These are phyloP conservation scores for Drechslerella coelobrocha DNA, from an alignment of 2,329 filamentous ascomycete genomes.

Conservation along the genomic window DNA sequence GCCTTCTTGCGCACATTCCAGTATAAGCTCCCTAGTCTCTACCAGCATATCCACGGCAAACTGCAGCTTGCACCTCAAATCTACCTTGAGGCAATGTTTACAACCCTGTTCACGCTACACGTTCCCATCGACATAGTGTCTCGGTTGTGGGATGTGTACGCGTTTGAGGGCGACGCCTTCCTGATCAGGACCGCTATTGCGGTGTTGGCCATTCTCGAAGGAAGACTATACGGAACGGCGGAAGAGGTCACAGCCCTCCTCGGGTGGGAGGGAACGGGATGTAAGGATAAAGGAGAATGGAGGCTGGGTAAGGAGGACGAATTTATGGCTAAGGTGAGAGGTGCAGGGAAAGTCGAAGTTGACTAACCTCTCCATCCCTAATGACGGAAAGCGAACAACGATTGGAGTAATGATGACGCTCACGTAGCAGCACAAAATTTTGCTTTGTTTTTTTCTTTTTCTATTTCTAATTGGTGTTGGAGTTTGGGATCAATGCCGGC, in stretches of 20 bases:
- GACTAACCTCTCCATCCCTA: slow-evolving; percentile 7
- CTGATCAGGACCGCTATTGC: slow-evolving; percentile 75
- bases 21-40: slow-evolving; percentile 69
- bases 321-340: slow-evolving; percentile 56
- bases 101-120: slow-evolving; percentile 68
- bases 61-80: slow-evolving; percentile 62
- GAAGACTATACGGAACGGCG: slow-evolving; percentile 61
- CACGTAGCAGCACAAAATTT: slow-evolving; percentile 14
- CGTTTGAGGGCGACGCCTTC: slow-evolving; percentile 79
- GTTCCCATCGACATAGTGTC: slow-evolving; percentile 73
- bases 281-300: slow-evolving; percentile 53
- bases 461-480: slow-evolving; percentile 31
- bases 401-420: slow-evolving; percentile 2
- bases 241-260: slow-evolving; percentile 61
- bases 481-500: slow-evolving; percentile 34
- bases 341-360: slow-evolving; percentile 55
- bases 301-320: slow-evolving; percentile 58
- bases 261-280: slow-evolving; percentile 57
- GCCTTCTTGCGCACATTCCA: slow-evolving; percentile 72
- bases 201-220: slow-evolving; percentile 65
- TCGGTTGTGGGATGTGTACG: slow-evolving; percentile 80
- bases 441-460: slow-evolving; percentile 19
- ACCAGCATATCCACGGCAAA: slow-evolving; percentile 68
- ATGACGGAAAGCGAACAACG: neutral
- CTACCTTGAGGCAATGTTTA: slow-evolving; percentile 69